Evolutionary conservation across 169 alveolate genomes (phyloP), one percentile per base, ranked within the genome.

Genomic region (Babesia caballi): DNA sequence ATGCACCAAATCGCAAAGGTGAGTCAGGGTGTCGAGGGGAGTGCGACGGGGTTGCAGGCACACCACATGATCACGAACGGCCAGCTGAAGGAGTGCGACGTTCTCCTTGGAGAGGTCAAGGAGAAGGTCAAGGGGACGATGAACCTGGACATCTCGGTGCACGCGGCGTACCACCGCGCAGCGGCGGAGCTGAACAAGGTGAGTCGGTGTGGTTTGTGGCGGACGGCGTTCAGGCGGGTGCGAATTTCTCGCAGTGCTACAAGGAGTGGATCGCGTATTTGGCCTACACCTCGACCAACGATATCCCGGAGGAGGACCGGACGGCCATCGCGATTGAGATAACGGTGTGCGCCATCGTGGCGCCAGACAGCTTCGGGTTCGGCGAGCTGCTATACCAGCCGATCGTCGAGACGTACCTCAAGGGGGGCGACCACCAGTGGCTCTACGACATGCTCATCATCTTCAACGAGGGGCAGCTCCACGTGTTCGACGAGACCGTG

Each of bases 1-100:
- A 81, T 81, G 88, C 70, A 60, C 33, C 74, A 81, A 81, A 81
- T 81, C 73, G 84, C 88, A 69, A 81, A 81, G 75, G 88, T 81
- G 63, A 0, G 47, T 32, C 4, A 9, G n/a, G 2, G 0, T 30
- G 11, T 35, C 6, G 4, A 3, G 14, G 36, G 19, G 36, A 11
- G 21, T 7, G 23, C 15, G 1, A 7, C 1, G 52, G 8, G 28
- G 14, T 50, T 38, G 36, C 42, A 81, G 88, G 69, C 88, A 23
- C 71, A 81, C 50, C 88, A 81, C 52, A 56, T 42, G 50, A 66
- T 71, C 30, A 69, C 63, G 82, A 41, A 67, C 19, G 33, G 33
- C 8, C 66, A 69, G 42, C 23, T 66, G 15, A 66, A 72, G 52
- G 76, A 81, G 57, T 70, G 88, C 41, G 83, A 70, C 28, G 21